These are phyloP conservation scores for Cryphonectria carpinicola DNA, from an alignment of 2,329 filamentous ascomycete species.

Conservation along the genomic window DNA sequence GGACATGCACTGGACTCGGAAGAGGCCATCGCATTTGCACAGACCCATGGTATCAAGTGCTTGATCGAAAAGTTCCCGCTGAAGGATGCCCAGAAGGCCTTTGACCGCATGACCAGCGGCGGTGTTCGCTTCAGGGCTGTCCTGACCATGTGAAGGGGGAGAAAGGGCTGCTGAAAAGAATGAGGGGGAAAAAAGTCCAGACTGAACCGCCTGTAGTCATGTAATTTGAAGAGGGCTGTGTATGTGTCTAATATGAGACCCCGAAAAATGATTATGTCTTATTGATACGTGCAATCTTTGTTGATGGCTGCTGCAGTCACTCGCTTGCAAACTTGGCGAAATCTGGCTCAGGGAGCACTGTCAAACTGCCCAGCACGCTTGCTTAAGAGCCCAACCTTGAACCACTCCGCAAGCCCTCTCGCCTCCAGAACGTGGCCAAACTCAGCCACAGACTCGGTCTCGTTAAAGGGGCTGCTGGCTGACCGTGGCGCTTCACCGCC, in stretches of 20 bases:
- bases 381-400: slow-evolving; percentile 22
- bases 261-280: too few relatives aligned
- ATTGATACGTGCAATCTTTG: neutral
- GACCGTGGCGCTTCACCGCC: slow-evolving; percentile 1
- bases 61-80: slow-evolving; percentile 67
- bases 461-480: slow-evolving; percentile 47
- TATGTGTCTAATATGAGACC: too few relatives aligned
- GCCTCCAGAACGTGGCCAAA: slow-evolving; percentile 66
- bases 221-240: neutral
- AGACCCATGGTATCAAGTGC: slow-evolving; percentile 63
- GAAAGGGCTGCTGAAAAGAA: neutral
- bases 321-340: neutral
- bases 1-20: slow-evolving; percentile 65
- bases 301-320: neutral
- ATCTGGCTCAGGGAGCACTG: slow-evolving; percentile 13
- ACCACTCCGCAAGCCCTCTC: slow-evolving; percentile 65
- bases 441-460: slow-evolving; percentile 66
- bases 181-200: neutral
- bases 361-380: slow-evolving; percentile 29
- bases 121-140: slow-evolving; percentile 27
- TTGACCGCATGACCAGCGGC: slow-evolving; percentile 33
- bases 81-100: slow-evolving; percentile 48
- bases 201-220: neutral
- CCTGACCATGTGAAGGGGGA: slow-evolving; percentile 19
- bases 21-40: slow-evolving; percentile 68